These are phyloP conservation scores for Pythium utonaiense DNA, from an alignment of 352 stramenopile genomes.

Conservation along the genomic window DNA sequence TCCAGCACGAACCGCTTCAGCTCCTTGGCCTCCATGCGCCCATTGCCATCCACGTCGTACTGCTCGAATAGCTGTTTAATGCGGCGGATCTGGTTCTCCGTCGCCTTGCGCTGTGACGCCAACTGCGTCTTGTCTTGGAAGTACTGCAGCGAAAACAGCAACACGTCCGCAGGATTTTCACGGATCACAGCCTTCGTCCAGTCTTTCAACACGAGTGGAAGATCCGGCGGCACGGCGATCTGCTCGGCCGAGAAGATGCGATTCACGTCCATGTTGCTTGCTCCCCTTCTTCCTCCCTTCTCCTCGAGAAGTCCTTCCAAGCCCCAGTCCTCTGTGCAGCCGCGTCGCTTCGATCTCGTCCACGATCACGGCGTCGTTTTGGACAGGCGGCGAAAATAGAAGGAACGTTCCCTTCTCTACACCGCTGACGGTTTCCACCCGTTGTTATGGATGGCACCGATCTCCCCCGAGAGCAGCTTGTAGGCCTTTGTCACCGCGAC, in stretches of 20 bases:
- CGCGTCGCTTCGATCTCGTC: neutral
- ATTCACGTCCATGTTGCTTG: conserved; percentile 91
- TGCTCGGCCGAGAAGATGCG: conserved; percentile 92
- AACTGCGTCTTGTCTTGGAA: conserved; percentile 79
- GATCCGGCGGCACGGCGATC: conserved; percentile 84
- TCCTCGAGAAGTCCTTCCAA: neutral
- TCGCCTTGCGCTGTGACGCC: conserved; percentile 57
- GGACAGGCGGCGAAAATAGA: neutral
- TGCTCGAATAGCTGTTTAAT: conserved; percentile 74
- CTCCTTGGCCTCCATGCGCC: conserved; percentile 76
- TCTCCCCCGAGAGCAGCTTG: conserved; percentile 59
- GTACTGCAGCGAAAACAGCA: conserved; percentile 81
- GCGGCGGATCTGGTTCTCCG: conserved; percentile 56
- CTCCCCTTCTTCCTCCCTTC: neutral
- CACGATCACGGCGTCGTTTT: neutral
- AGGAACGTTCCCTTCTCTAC: neutral
- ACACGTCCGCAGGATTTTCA: conserved; percentile 67
- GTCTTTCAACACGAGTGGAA: conserved; percentile 86
- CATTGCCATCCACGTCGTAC: conserved; percentile 79
- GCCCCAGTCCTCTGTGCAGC: neutral
- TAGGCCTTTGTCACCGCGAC: conserved; percentile 77
- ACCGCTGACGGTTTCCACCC: conserved; percentile 22
- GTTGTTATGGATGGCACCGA: conserved; percentile 36
- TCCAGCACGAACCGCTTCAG: conserved; percentile 60
- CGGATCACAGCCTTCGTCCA: conserved; percentile 90